phyloP scores from a whole-genome alignment of 2,329 filamentous ascomycete genomes.

The Cordyceps pruinosa region DNA sequence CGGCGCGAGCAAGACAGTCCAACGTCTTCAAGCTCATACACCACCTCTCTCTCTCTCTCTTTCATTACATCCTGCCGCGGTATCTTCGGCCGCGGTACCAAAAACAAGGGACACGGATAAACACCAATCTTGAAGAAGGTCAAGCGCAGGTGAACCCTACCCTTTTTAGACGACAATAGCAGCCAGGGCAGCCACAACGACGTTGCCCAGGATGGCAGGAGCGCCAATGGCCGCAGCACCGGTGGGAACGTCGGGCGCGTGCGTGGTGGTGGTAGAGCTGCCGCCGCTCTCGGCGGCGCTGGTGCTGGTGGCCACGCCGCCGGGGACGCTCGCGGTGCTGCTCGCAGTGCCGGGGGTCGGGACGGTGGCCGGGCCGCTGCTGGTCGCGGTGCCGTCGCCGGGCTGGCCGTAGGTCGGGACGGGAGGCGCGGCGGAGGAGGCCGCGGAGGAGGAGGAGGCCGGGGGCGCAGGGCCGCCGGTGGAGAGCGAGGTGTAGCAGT shows the following conservation, averaged over 20 bases:
- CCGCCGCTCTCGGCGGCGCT: conserved; percentile 13
- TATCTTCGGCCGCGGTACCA: background rate
- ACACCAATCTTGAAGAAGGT: background rate
- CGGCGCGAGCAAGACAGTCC: background rate
- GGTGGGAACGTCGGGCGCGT: conserved; percentile 6
- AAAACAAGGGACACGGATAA: background rate
- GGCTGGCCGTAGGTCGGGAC: conserved; percentile 6
- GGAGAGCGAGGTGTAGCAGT: conserved; percentile 26
- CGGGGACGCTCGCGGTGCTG: conserved; percentile 15
- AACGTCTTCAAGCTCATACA: no score
- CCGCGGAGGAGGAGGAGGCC: background rate
- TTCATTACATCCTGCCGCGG: background rate
- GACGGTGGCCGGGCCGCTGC: conserved; percentile 13
- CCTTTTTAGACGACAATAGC: background rate
- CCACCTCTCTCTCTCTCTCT: background rate
- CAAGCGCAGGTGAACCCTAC: background rate
- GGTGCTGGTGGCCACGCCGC: background rate
- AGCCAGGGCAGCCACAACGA: conserved; percentile 5
- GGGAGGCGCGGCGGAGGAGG: background rate
- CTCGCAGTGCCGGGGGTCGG: background rate
- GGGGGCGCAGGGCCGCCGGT: conserved; percentile 16
- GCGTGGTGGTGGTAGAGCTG: conserved; percentile 9
- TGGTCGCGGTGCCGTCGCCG: background rate
- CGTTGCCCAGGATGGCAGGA: conserved; percentile 1
- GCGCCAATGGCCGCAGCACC: conserved; percentile 4